Percentiles rank a stretch among this genome's conserved stretches.
phyloP scores from a whole-genome alignment of 371 early-diverging fungal genomes.

The Mucor circinelloides region DNA sequence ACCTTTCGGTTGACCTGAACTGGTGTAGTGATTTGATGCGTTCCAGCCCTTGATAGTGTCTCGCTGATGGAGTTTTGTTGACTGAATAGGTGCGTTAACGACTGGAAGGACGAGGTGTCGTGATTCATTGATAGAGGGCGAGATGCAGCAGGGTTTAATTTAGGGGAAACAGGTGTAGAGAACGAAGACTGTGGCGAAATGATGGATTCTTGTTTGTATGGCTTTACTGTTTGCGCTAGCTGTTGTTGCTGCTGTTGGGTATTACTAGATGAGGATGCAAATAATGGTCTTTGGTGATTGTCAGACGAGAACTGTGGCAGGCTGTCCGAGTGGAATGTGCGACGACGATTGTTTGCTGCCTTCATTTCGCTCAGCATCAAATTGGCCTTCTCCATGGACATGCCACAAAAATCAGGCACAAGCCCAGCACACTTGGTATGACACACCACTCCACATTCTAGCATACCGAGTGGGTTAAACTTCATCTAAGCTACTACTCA shows the following conservation, averaged over 20 bases:
- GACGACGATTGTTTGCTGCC: constrained; percentile 57
- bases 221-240: not conserved
- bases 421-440: constrained; percentile 86
- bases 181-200: constrained; percentile 15
- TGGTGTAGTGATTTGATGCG: constrained; percentile 27
- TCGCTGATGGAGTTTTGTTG: constrained; percentile 13
- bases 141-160: not conserved
- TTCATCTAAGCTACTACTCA: not conserved
- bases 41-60: not conserved
- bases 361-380: constrained; percentile 79
- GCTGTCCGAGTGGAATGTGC: constrained; percentile 24
- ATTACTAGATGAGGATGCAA: constrained; percentile 15
- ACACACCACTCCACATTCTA: constrained; percentile 81
- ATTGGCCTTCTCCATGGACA: constrained; percentile 82
- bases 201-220: not conserved
- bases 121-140: constrained; percentile 18
- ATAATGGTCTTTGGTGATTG: constrained; percentile 21
- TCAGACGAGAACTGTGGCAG: constrained; percentile 6
- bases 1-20: constrained; percentile 46
- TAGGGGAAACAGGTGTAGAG: constrained; percentile 23
- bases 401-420: constrained; percentile 94
- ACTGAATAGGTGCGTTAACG: constrained; percentile 16
- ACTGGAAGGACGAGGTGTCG: constrained; percentile 18
- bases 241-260: constrained; percentile 13
- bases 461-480: not conserved